These are phyloP conservation scores for Wickerhamomyces queroliae DNA, from an alignment of 805 yeast species.

Conservation along the genomic window DNA sequence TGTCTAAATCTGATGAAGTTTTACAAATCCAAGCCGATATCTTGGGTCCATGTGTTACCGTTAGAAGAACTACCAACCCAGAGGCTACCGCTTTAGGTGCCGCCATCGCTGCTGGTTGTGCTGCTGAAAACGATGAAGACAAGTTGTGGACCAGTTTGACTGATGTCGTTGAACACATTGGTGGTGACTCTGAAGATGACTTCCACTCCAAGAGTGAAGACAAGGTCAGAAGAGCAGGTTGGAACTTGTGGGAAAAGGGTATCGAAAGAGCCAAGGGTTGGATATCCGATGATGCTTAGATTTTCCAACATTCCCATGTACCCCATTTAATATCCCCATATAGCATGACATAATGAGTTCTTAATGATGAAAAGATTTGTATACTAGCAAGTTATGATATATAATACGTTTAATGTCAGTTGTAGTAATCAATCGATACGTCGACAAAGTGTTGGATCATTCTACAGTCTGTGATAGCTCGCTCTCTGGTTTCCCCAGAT, in stretches of 20 bases:
- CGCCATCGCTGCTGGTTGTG: slow-evolving; percentile 90
- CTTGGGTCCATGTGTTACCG: slow-evolving; percentile 80
- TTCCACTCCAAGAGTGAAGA: slow-evolving; percentile 41
- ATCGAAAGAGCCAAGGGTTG: slow-evolving; percentile 78
- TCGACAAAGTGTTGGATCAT: no score
- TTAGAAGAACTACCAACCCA: slow-evolving; percentile 71
- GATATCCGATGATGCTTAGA: slow-evolving; percentile 32
- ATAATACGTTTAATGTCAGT: not conserved
- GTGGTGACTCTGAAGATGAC: slow-evolving; percentile 27
- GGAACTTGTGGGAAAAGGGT: slow-evolving; percentile 83
- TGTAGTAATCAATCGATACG: no score
- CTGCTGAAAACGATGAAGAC: slow-evolving; percentile 38
- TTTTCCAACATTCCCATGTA: not conserved
- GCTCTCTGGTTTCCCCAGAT: no score
- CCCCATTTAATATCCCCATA: not conserved
- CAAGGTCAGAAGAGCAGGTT: slow-evolving; percentile 52
- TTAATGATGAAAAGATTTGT: not conserved
- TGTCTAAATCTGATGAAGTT: slow-evolving; percentile 85
- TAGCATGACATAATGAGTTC: not conserved
- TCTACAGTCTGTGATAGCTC: no score
- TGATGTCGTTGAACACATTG: slow-evolving; percentile 48
- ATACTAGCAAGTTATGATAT: not conserved
- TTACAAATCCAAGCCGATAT: slow-evolving; percentile 94
- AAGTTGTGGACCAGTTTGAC: slow-evolving; percentile 72
- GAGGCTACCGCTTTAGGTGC: slow-evolving; percentile 97